Evolutionary conservation across 2,329 filamentous ascomycete genomes (phyloP), one percentile per base, ranked within the genome.

Genomic region (Hypoxylon sp.): DNA sequence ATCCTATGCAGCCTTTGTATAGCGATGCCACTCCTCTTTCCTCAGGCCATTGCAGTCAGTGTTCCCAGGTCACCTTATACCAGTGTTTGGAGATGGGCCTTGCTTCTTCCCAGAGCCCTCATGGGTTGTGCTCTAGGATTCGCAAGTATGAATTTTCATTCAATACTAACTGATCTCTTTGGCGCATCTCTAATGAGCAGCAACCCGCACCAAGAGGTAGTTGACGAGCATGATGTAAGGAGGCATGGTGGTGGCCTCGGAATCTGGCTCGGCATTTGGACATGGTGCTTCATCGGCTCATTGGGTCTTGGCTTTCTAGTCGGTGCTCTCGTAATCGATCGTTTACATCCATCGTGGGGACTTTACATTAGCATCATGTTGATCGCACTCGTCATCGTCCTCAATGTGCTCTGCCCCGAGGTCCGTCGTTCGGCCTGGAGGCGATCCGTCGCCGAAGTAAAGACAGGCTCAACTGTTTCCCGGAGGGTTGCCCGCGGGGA

Each of bases 221-320:
- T 88, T 1, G 79, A 86, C 49, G 71, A 79, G 8, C 82, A 82
- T 60, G 89, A 91, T 67, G 81, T 88, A 12, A 81, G 89, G 45
- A 78, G 88, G 29, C 87, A 91, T 63, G 89, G 89, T 5, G 88
- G 89, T 8, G 89, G 89, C 0, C 86, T 91, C 74, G 89, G 89
- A 0, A 74, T 89, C n/a, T 92, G 89, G 89, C 76, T 91, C 7
- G 87, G 87, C 1, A 77, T 89, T 45, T 91, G 88, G 87, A 86
- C 86, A 0, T 92, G 86, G 83, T 89, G 87, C 66, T 89, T 83
- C 69, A 83, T 89, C 61, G 87, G 85, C 4, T 89, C 87, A 15
- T 76, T 91, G 15, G 82, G 84, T 0, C 66, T 90, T 26, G 89
- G 89, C 0, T 92, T 91, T 64, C 72, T 89, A 49, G 75, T 89